Percentiles rank a stretch among this genome's conserved stretches.
Conservation (phyloP, 148 eudicot species). For the Persicaria maculosa region DNA sequence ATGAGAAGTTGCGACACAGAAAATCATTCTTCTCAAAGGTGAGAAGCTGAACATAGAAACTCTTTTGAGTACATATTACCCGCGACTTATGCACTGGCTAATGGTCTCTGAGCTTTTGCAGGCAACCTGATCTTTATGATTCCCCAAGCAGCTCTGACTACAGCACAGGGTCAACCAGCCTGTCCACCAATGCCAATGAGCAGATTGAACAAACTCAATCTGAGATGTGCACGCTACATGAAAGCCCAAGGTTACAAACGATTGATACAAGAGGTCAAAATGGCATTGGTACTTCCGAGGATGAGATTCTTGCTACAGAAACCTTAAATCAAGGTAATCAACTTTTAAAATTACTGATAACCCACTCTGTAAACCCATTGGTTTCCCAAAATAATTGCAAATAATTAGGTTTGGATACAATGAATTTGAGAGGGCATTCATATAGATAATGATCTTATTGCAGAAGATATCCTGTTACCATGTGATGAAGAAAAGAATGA, state of each 20-base stretch:
- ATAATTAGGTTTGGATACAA: neutral
- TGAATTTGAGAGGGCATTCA: neutral
- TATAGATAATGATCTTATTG: neutral
- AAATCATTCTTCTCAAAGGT: slow-evolving; percentile 64
- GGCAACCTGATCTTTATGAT: slow-evolving; percentile 55
- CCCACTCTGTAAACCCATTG: neutral
- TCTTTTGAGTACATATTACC: neutral
- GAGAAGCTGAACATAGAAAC: neutral
- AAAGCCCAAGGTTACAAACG: slow-evolving; percentile 18
- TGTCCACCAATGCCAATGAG: slow-evolving; percentile 38
- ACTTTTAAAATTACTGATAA: neutral
- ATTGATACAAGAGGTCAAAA: slow-evolving; percentile 8
- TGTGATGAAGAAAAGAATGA: slow-evolving; percentile 15
- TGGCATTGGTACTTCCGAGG: neutral
- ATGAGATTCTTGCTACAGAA: neutral
- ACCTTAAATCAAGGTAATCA: neutral
- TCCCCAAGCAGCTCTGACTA: slow-evolving; percentile 77
- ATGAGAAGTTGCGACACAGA: slow-evolving; percentile 46
- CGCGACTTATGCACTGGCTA: neutral
- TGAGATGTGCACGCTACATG: slow-evolving; percentile 39
- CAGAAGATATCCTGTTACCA: slow-evolving; percentile 28
- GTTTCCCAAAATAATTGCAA: neutral
- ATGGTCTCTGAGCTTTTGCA: slow-evolving; percentile 16
- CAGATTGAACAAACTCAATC: slow-evolving; percentile 40
- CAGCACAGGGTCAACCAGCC: slow-evolving; percentile 62